Evolutionary conservation across 2,329 filamentous ascomycete genomes (phyloP).

Genomic region (Elsinoe arachidis): DNA sequence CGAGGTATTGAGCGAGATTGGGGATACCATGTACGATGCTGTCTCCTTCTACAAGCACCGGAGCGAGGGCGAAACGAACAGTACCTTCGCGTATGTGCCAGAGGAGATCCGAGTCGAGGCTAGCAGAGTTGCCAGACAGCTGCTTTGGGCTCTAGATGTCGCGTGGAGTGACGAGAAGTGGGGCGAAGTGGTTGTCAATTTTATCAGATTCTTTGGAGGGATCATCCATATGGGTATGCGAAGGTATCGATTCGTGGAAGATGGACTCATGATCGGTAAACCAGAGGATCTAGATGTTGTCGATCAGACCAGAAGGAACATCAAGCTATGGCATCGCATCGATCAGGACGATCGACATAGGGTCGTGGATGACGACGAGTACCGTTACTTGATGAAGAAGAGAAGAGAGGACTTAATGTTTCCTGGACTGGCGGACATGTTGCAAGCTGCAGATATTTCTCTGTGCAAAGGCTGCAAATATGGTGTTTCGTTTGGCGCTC

Average conservation of each 20-base stretch:
- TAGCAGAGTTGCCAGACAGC: slow-evolving; percentile 23
- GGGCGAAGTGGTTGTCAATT: slow-evolving; percentile 18
- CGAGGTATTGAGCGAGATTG: slow-evolving; percentile 19
- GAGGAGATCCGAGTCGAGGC: slow-evolving; percentile 19
- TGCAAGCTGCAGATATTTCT: neutral
- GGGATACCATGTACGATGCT: slow-evolving; percentile 26
- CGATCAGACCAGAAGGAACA: slow-evolving; percentile 19
- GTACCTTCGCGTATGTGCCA: slow-evolving; percentile 27
- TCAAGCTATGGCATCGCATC: slow-evolving; percentile 30
- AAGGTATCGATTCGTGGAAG: slow-evolving; percentile 31
- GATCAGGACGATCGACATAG: slow-evolving; percentile 13
- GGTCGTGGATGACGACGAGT: neutral
- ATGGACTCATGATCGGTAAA: slow-evolving; percentile 24
- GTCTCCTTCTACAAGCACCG: slow-evolving; percentile 30
- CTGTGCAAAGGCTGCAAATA: neutral
- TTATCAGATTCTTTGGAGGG: slow-evolving; percentile 26
- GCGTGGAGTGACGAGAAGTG: neutral
- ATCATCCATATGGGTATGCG: slow-evolving; percentile 30
- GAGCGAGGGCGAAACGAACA: slow-evolving; percentile 29
- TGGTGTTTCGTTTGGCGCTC: neutral
- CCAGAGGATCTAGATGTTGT: slow-evolving; percentile 22
- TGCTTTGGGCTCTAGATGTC: slow-evolving; percentile 26
- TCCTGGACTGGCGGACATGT: neutral
- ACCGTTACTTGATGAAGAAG: neutral
- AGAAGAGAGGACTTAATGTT: neutral